Percentiles rank a stretch among this genome's conserved stretches.
These are phyloP conservation scores for Suillus cothurnatus DNA, from an alignment of 768 basidiomycete genomes.

Conservation along the genomic window DNA sequence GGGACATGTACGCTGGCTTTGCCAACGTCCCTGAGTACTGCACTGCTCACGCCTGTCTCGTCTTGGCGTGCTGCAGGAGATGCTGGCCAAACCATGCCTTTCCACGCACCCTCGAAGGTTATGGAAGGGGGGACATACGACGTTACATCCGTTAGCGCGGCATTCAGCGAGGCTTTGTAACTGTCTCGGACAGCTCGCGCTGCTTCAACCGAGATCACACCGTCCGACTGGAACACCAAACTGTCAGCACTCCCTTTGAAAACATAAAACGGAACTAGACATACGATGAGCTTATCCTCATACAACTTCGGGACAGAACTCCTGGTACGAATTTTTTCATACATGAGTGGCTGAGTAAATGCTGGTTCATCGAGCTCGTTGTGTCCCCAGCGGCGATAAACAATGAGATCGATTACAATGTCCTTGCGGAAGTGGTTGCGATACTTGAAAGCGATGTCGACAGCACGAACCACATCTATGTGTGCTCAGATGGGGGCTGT, in stretches of 20 bases:
- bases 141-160: slow-evolving; percentile 53
- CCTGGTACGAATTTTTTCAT: slow-evolving; percentile 79
- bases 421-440: slow-evolving; percentile 89
- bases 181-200: slow-evolving; percentile 52
- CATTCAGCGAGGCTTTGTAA: slow-evolving; percentile 67
- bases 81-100: slow-evolving; percentile 57
- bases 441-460: slow-evolving; percentile 89
- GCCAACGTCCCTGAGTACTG: slow-evolving; percentile 59
- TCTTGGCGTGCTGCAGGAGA: slow-evolving; percentile 56
- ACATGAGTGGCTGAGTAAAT: slow-evolving; percentile 91
- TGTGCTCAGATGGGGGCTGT: not conserved
- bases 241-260: not conserved
- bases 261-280: slow-evolving; percentile 24
- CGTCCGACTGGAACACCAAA: slow-evolving; percentile 20
- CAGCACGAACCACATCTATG: slow-evolving; percentile 80
- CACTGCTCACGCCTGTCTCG: slow-evolving; percentile 64
- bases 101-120: slow-evolving; percentile 75
- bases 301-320: slow-evolving; percentile 81
- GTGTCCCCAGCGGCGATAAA: slow-evolving; percentile 89
- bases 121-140: slow-evolving; percentile 50
- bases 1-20: slow-evolving; percentile 66
- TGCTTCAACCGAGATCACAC: slow-evolving; percentile 49
- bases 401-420: slow-evolving; percentile 85
- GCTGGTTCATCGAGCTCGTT: slow-evolving; percentile 88
- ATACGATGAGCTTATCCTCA: slow-evolving; percentile 74